Conservation (phyloP, 768 basidiomycete species). For the Russula foetens region DNA sequence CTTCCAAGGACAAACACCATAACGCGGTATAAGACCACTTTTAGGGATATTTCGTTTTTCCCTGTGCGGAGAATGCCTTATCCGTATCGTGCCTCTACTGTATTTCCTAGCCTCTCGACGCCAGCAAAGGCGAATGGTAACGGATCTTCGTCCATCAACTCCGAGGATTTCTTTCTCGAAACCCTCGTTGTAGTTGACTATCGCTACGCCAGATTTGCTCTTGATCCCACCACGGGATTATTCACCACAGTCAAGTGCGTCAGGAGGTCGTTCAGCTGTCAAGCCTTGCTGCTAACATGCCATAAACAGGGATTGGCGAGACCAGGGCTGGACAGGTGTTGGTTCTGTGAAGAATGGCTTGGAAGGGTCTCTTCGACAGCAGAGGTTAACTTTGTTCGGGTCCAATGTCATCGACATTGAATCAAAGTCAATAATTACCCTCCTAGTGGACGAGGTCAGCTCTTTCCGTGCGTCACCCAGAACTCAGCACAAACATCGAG, state of each 20-base stretch:
- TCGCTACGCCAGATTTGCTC: constrained; percentile 83
- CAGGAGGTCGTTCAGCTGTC: background rate
- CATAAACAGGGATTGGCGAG: constrained; percentile 76
- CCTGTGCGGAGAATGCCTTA: constrained; percentile 61
- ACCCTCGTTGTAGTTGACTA: constrained; percentile 74
- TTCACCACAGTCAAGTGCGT: constrained; percentile 75
- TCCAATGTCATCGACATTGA: constrained; percentile 85
- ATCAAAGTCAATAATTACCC: constrained; percentile 66
- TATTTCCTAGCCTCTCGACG: constrained; percentile 44
- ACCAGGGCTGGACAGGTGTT: constrained; percentile 62
- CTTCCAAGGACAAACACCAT: constrained; percentile 13
- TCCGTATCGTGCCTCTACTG: constrained; percentile 71
- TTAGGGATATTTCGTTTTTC: constrained; percentile 74
- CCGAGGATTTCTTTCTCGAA: constrained; percentile 34
- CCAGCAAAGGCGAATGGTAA: constrained; percentile 15
- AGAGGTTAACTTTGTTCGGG: constrained; percentile 72
- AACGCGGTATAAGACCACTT: constrained; percentile 54
- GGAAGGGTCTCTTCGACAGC: constrained; percentile 41
- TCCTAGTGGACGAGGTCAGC: constrained; percentile 84
- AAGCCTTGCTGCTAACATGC: background rate
- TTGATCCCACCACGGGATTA: constrained; percentile 76
- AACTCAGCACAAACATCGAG: background rate
- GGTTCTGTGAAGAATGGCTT: constrained; percentile 60
- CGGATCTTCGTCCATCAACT: constrained; percentile 27
- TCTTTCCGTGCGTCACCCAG: background rate